These are phyloP conservation scores for Trametes cubensis DNA, from an alignment of 768 basidiomycete species.

Conservation along the genomic window DNA sequence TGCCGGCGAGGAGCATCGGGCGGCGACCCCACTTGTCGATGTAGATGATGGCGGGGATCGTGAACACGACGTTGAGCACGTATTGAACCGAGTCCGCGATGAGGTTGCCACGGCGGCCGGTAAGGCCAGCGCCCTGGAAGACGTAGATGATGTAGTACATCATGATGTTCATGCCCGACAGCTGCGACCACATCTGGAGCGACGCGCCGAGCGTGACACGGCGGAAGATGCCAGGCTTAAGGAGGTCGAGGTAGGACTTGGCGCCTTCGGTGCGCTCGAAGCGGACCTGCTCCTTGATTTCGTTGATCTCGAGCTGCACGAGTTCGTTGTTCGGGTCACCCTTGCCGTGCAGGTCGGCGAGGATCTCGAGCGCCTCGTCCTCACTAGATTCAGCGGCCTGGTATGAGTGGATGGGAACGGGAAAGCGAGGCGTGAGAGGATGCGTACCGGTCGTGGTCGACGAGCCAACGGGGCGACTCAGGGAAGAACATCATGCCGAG, in stretches of 20 bases:
- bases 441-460: constrained; percentile 58
- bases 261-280: constrained; percentile 73
- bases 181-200: constrained; percentile 83
- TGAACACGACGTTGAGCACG: constrained; percentile 44
- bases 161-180: constrained; percentile 82
- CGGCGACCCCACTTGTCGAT: constrained; percentile 82
- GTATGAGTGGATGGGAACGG: too few relatives aligned
- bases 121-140: constrained; percentile 77
- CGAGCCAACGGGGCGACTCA: constrained; percentile 67
- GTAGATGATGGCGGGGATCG: constrained; percentile 55
- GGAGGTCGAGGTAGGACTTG: constrained; percentile 66
- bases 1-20: constrained; percentile 70
- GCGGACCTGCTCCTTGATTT: constrained; percentile 58
- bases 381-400: constrained; percentile 36
- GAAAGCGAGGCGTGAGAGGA: neutral
- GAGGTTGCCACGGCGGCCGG: constrained; percentile 70
- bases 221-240: constrained; percentile 67
- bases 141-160: constrained; percentile 74
- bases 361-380: constrained; percentile 67
- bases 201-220: constrained; percentile 70
- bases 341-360: constrained; percentile 73
- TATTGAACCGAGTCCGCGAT: constrained; percentile 73
- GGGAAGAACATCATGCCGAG: constrained; percentile 71
- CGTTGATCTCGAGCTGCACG: constrained; percentile 69
- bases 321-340: constrained; percentile 62